Evolutionary conservation across 169 alveolate species (phyloP), one percentile per base, ranked within the genome.

Genomic region (Plasmodium vivax): DNA sequence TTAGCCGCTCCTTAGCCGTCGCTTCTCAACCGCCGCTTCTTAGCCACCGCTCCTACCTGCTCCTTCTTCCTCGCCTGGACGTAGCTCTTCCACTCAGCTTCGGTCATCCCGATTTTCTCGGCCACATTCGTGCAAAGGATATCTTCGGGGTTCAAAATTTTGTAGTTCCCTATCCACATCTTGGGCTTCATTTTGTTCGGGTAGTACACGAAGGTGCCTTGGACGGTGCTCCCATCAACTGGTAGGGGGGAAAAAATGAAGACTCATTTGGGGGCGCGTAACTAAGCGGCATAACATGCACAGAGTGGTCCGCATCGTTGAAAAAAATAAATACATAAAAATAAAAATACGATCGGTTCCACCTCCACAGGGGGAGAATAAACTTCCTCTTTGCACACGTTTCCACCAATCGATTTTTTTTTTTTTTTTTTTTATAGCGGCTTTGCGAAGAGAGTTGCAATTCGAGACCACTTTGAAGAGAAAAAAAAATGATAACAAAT

Each of bases 101-200:
- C 94, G n/a, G 82, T 90, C 27, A 90, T 74, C 54, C 94, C 94
- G 10, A 90, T 80, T 81, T 90, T 90, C 56, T 79, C 94, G 16
- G 94, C 94, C 23, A 90, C 94, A 47, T 90, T 58, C 68, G 36
- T 71, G 75, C 92, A 90, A 30, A 95, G 93, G 43, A 95, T 93
- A 56, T 95, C 97, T 72, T 88, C 96, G 16, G 97, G 97, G 75
- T 95, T 95, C 82, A 94, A 94, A 74, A 95, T 94, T 80, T 77
- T 88, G 81, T 95, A 95, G 77, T 94, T 93, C 73, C 97, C 97
- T 72, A 95, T 94, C 97, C 97, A 95, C 97, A 95, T 95, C 74
- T 95, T 95, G 27, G 96, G 96, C 82, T 95, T 95, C 56, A 80
- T 83, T 79, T 84, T 91, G 77, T 93, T 92, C 16, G 97, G 97